Base-by-base conservation (phyloP, 2,329 filamentous ascomycete species). In the Aspergillus sp. region DNA sequence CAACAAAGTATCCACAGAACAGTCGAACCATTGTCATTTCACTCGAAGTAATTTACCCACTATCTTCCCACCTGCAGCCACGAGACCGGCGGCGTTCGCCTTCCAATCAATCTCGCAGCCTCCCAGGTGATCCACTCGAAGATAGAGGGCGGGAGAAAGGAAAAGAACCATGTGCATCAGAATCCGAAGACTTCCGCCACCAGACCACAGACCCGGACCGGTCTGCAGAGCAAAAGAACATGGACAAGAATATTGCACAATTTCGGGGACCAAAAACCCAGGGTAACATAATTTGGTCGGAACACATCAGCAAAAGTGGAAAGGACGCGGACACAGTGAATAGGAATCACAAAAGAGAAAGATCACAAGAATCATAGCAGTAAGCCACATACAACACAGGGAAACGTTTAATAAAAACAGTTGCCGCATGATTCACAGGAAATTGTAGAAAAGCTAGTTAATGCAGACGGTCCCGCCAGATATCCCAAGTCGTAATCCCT, bases 321-420 rank as follows among this genome's bases (percentile, higher is more conserved):
- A 60, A 64, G 50, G 25, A 30, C 47, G 27, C 39, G 39, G 30
- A 13, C 25, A 54, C n/a, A 13, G 23, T 44, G 21, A 44, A 27
- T 10, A 15, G 19, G 19, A 7, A 8, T 54, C 36, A 30, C 39
- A 59, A 57, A 30, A 64, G 55, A 63, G 56, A 48, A 57, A 59
- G 49, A 52, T 57, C 44, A 57, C 19, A 49, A 53, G 52, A 58
- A 57, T 54, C 52, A 62, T 64, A 51, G 48, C 63, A 61, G 60
- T 61, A 58, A 64, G 61, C 66, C 67, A 70, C 67, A 62, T 65
- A 65, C 60, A 68, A 64, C 54, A 61, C 32, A 63, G 66, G 64
- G 59, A 59, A 53, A 57, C 53, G 48, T 41, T 57, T 56, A 58
- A 56, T 62, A 32, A 42, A 58, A 57, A 59, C 55, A 59, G 60